Evolutionary conservation across 139 green algal species (phyloP).

Genomic region (Chlorella sp.): DNA sequence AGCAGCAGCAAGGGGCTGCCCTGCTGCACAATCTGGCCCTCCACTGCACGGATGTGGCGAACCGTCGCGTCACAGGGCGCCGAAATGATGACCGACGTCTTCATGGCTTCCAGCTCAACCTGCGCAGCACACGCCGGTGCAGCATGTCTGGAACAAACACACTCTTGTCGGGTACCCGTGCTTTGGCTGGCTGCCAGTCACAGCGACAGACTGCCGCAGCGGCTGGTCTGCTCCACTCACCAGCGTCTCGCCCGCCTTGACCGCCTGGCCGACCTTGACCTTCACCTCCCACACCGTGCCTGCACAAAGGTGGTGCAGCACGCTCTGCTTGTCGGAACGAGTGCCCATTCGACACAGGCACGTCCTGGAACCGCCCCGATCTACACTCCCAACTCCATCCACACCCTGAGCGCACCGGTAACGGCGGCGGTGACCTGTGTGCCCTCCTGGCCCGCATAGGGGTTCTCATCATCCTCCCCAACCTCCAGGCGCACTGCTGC

Average conservation of each 20-base stretch:
- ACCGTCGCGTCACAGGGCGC: slow-evolving; percentile 35
- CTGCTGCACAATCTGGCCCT: slow-evolving; percentile 48
- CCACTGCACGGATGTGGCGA: slow-evolving; percentile 9
- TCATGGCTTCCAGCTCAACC: slow-evolving; percentile 87
- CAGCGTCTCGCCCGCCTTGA: slow-evolving; percentile 58
- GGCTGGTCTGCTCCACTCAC: slow-evolving; percentile 6
- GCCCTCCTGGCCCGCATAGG: slow-evolving; percentile 41
- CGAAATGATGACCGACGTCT: slow-evolving; percentile 73
- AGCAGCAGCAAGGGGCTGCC: slow-evolving; percentile 37
- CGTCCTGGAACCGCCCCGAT: no score
- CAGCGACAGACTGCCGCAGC: no score
- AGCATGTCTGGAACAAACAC: no score
- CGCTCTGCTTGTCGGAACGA: no score
- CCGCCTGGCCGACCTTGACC: slow-evolving; percentile 36
- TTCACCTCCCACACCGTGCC: slow-evolving; percentile 56
- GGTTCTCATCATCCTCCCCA: slow-evolving; percentile 23
- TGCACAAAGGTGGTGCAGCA: neutral
- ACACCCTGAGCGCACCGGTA: slow-evolving; percentile 1
- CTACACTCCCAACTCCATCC: neutral
- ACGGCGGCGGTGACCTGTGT: slow-evolving; percentile 25
- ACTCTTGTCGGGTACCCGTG: no score
- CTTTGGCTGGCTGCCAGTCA: no score
- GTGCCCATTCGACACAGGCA: no score
- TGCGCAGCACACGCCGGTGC: neutral
- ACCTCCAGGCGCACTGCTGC: neutral